A percentile compares a stretch with the other conserved stretches of the same genome.
These are phyloP conservation scores for Quercus rubra DNA, from an alignment of 306 rosid species.

Conservation along the genomic window DNA sequence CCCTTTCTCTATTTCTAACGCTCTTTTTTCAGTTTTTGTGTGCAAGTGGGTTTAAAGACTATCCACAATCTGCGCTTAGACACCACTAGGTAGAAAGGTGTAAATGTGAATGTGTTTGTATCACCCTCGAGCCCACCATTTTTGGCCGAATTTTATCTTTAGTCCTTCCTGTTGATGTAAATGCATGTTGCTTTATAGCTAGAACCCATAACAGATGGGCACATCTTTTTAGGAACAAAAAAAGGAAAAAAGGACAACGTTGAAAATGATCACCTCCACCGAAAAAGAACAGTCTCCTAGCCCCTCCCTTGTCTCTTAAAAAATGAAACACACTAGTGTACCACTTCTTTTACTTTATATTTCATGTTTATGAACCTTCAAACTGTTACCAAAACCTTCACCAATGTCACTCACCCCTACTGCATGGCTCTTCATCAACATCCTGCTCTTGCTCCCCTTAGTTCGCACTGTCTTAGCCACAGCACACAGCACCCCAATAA, in stretches of 20 bases:
- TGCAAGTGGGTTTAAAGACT: neutral
- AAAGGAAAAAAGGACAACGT: neutral
- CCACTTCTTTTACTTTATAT: neutral
- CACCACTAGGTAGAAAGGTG: neutral
- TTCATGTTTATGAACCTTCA: neutral
- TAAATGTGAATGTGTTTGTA: neutral
- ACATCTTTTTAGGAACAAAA: slow-evolving; percentile 39
- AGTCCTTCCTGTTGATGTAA: neutral
- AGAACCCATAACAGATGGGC: slow-evolving; percentile 15
- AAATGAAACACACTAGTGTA: neutral
- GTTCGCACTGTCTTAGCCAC: slow-evolving; percentile 6
- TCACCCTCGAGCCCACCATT: neutral
- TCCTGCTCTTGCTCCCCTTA: slow-evolving; percentile 21
- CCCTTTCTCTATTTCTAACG: neutral
- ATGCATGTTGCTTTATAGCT: slow-evolving; percentile 15
- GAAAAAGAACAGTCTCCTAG: slow-evolving; percentile 19
- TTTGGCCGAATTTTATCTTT: neutral
- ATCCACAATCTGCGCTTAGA: neutral
- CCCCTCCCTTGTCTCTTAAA: neutral
- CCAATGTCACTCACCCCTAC: slow-evolving; percentile 24
- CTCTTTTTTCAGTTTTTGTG: neutral
- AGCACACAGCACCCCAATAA: slow-evolving; percentile 24
- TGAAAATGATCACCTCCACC: slow-evolving; percentile 36
- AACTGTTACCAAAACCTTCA: neutral
- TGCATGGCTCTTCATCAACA: slow-evolving; percentile 11